Conservation (phyloP, 139 green algal genomes). For the Chlorella vulgaris region DNA sequence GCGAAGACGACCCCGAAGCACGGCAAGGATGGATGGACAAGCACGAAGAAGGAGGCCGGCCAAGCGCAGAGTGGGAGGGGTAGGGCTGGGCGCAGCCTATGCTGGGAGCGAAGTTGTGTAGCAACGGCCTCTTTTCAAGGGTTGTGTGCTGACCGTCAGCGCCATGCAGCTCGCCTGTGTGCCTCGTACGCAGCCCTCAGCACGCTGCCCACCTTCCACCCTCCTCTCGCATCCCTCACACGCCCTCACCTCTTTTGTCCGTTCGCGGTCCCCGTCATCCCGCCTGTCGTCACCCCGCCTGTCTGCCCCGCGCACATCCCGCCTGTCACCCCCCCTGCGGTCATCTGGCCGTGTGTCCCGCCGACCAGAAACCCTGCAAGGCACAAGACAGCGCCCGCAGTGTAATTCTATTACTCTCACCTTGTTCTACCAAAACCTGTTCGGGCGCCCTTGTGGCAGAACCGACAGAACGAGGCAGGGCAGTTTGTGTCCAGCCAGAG, state of each 20-base stretch:
- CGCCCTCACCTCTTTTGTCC: neutral
- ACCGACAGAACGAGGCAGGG: neutral
- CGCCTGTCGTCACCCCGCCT: neutral
- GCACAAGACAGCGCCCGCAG: neutral
- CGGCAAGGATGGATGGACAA: neutral
- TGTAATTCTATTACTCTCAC: too few species aligned
- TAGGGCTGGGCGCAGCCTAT: too few species aligned
- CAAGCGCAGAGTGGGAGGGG: too few species aligned
- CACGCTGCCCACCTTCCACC: neutral
- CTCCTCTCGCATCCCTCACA: neutral
- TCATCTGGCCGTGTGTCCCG: constrained; percentile 2
- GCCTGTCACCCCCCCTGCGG: constrained; percentile 1
- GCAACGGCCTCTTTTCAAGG: too few species aligned
- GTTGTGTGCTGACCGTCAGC: too few species aligned
- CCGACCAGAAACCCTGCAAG: constrained; percentile 1
- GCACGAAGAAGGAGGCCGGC: too few species aligned
- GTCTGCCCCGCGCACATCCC: constrained; percentile 3
- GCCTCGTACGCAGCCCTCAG: too few species aligned
- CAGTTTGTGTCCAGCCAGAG: neutral
- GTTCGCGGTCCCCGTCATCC: neutral
- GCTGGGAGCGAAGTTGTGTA: too few species aligned
- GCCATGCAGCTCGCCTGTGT: too few species aligned
- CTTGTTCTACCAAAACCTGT: too few species aligned
- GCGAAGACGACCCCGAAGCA: neutral
- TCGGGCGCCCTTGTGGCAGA: too few species aligned